Percentiles rank a stretch among this genome's conserved stretches.
phyloP scores from a whole-genome alignment of 1,284 basidiomycete genomes.

The Microbotryum violaceum region DNA sequence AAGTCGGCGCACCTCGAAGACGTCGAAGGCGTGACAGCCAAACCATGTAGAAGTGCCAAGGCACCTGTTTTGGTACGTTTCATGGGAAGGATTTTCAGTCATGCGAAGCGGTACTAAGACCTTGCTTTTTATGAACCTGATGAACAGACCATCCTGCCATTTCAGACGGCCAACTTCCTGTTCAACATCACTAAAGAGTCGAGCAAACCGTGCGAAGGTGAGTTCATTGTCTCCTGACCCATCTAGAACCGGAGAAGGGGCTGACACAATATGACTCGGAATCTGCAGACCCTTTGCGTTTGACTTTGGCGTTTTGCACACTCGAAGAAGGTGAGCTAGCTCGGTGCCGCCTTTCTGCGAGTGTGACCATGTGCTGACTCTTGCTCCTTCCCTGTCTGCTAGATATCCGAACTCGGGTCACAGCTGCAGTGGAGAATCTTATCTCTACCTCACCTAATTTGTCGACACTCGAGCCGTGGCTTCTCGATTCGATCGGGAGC shows the following conservation, averaged over 20 bases:
- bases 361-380: constrained; percentile 4
- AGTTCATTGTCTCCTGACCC: constrained; percentile 18
- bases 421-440: background rate
- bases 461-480: constrained; percentile 12
- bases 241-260: background rate
- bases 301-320: constrained; percentile 61
- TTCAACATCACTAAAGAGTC: constrained; percentile 51
- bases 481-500: constrained; percentile 44
- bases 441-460: background rate
- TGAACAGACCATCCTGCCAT: constrained; percentile 58
- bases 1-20: constrained; percentile 51
- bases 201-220: constrained; percentile 45
- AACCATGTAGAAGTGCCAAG: constrained; percentile 10
- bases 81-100: constrained; percentile 32
- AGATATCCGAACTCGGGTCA: constrained; percentile 13
- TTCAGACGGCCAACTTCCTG: constrained; percentile 60
- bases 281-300: constrained; percentile 50
- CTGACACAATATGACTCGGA: constrained; percentile 43
- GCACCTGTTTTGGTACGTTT: constrained; percentile 13
- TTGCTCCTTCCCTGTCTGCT: constrained; percentile 2
- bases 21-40: constrained; percentile 4
- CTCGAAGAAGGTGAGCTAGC: constrained; percentile 57
- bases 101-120: background rate
- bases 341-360: too few relatives aligned
- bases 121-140: too few relatives aligned